Evolutionary conservation across 768 basidiomycete species (phyloP), one percentile per base, ranked within the genome.

Genomic region (Phlebiopsis gigantea): DNA sequence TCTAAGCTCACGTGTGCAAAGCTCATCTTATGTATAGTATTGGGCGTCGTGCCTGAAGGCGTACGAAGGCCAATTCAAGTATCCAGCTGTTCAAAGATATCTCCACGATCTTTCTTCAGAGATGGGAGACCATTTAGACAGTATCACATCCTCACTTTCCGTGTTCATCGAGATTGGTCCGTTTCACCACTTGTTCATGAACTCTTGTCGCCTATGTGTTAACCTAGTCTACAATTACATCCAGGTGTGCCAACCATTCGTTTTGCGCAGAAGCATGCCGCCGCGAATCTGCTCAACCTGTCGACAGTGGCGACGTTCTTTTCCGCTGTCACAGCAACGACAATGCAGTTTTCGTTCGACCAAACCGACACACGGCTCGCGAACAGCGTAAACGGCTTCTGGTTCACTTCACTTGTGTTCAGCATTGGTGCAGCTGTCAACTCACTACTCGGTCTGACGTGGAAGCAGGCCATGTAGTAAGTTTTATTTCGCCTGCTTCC

Each of bases 391-490:
- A 90, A 88, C 65, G 76, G 73, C 41, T 85, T 88, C 62, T 88
- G 87, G 87, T 88, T 88, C 62, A 77, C 80, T 1, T 87, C 85
- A 7, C 68, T 90, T 55, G 86, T 90, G 4, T 88, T 90, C 71
- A 86, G 84, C 60, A 88, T 88, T 57, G 85, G 80, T 21, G 84
- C 87, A 3, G 86, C 87, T 21, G 87, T 90, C 43, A 90, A 88
- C 69, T 84, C 83, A 67, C 71, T 88, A n/a, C 73, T 90, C 14
- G 87, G 87, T 45, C 69, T 90, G 48, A 87, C 86, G 0, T 90
- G 87, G 87, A 87, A 86, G 66, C 85, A 87, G 65, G 86, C 87
- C 0, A 87, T 88, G 85, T 90, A 90, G 87, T 88, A 71, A 61
- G 85, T 80, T 10, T 22, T 14, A 10, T 29, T 5, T 60, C 6